Percentiles rank a stretch among this genome's conserved stretches.
These are phyloP conservation scores for Pulveroboletus sp. DNA, from an alignment of 768 basidiomycete genomes.

Conservation along the genomic window DNA sequence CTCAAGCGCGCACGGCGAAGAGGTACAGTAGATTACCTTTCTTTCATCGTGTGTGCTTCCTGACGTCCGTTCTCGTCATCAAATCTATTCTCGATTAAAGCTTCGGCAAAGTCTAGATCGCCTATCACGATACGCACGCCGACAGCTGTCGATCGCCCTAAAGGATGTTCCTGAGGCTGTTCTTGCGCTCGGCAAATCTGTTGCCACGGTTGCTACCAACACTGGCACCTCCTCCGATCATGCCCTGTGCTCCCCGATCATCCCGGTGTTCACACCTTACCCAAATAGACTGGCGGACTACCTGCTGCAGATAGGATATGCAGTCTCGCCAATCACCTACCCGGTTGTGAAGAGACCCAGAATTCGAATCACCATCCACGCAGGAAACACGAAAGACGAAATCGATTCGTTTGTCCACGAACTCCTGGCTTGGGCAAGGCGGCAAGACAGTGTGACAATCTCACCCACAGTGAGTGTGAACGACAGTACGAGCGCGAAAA, in stretches of 20 bases:
- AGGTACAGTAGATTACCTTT: constrained; percentile 11
- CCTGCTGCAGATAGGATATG: constrained; percentile 14
- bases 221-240: neutral
- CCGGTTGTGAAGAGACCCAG: constrained; percentile 14
- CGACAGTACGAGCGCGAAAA: neutral
- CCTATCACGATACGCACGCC: constrained; percentile 12
- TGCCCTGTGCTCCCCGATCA: constrained; percentile 15
- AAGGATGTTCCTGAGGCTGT: constrained; percentile 3
- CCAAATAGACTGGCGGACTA: constrained; percentile 11
- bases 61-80: neutral
- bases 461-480: neutral
- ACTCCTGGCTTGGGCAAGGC: constrained; percentile 10
- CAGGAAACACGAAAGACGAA: constrained; percentile 14
- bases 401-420: constrained; percentile 9
- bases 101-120: constrained; percentile 11
- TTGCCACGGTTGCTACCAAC: neutral
- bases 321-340: constrained; percentile 5
- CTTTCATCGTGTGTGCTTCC: neutral
- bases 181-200: neutral
- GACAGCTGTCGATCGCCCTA: constrained; percentile 4
- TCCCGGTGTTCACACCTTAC: constrained; percentile 15
- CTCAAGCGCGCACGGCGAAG: constrained; percentile 10
- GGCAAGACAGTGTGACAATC: neutral
- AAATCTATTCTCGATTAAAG: constrained; percentile 1
- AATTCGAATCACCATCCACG: constrained; percentile 17